Conservation (phyloP, 305 asterid species). For the Striga hermonthica region DNA sequence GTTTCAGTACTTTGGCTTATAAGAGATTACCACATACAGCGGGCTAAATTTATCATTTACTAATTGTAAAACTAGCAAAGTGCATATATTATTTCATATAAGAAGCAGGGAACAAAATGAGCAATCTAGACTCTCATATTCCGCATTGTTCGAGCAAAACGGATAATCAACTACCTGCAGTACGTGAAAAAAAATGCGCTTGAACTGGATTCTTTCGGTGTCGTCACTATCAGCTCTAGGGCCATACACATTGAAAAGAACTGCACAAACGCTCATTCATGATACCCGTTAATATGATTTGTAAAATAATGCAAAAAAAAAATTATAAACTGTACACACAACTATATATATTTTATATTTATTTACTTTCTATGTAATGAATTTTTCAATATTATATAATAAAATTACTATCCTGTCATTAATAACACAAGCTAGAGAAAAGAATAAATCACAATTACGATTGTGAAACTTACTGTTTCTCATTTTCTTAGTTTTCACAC, state of each 20-base stretch:
- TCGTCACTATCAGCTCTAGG: slow-evolving; percentile 84
- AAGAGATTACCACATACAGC: not conserved
- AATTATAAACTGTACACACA: not conserved
- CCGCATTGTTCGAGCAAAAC: slow-evolving; percentile 24
- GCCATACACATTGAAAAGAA: slow-evolving; percentile 85
- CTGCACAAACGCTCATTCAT: slow-evolving; percentile 48
- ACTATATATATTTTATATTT: not conserved
- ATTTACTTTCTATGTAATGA: not conserved
- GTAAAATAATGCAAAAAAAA: slow-evolving; percentile 11
- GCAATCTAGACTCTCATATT: slow-evolving; percentile 17
- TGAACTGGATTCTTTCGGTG: slow-evolving; percentile 69
- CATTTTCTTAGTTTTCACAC: not conserved
- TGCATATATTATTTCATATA: not conserved
- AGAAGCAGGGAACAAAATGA: not conserved
- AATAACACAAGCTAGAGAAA: not conserved
- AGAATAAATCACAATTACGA: not conserved
- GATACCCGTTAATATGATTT: slow-evolving; percentile 3
- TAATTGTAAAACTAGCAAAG: not conserved
- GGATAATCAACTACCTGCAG: slow-evolving; percentile 57
- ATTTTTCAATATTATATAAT: not conserved
- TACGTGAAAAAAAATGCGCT: slow-evolving; percentile 58
- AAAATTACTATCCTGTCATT: not conserved
- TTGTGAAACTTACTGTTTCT: not conserved
- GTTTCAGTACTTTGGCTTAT: not conserved
- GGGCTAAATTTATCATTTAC: not conserved